phyloP scores from a whole-genome alignment of 306 rosid genomes.

The Prunus mira region DNA sequence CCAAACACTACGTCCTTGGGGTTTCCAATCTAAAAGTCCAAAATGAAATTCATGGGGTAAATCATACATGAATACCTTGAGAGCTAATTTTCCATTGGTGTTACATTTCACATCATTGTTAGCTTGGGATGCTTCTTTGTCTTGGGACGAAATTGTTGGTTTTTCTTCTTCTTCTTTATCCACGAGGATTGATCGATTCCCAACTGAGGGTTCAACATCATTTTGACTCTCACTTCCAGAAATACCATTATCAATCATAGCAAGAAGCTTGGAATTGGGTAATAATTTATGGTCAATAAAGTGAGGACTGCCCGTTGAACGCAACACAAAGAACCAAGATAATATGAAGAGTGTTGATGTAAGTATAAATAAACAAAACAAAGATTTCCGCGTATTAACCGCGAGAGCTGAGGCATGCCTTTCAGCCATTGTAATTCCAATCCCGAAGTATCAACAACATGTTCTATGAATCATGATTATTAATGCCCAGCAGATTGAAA shows the following conservation, averaged over 20 bases:
- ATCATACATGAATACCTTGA: constrained; percentile 74
- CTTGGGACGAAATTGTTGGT: constrained; percentile 9
- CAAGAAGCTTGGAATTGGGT: constrained; percentile 32
- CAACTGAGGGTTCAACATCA: constrained; percentile 20
- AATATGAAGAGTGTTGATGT: constrained; percentile 47
- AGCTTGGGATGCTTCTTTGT: constrained; percentile 11
- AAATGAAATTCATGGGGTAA: constrained; percentile 67
- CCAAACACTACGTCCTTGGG: constrained; percentile 45
- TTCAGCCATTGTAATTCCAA: constrained; percentile 45
- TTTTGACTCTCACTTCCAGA: constrained; percentile 16
- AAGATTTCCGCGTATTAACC: constrained; percentile 44
- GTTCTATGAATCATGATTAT: constrained; percentile 6
- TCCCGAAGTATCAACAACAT: constrained; percentile 8
- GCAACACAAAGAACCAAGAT: constrained; percentile 64
- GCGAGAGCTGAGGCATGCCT: constrained; percentile 31
- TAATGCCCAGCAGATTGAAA: not conserved
- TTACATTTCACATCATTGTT: constrained; percentile 21
- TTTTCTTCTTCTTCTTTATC: constrained; percentile 27
- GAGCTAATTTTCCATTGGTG: constrained; percentile 18
- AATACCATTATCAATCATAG: constrained; percentile 15
- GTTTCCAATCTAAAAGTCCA: constrained; percentile 62
- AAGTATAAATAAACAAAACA: constrained; percentile 44
- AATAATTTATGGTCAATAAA: constrained; percentile 30
- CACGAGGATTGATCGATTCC: constrained; percentile 45
- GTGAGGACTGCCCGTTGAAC: constrained; percentile 33